Base-by-base conservation (phyloP, 139 green algal species). In the Coelastrella sp. region DNA sequence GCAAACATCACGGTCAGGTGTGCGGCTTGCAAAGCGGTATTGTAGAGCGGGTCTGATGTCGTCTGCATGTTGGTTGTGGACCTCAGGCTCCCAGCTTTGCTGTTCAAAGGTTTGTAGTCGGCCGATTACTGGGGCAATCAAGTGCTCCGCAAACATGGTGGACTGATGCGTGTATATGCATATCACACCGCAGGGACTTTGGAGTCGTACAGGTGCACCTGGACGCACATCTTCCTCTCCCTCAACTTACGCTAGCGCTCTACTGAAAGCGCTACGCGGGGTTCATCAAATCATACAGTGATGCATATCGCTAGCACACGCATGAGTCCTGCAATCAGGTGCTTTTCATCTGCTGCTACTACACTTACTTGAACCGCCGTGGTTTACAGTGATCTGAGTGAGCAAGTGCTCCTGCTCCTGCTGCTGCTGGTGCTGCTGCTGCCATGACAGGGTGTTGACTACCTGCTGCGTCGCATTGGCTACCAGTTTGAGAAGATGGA, bases 401-500 rank as follows among this genome's bases (percentile, higher is more conserved):
- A 68, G 58, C 59, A 65, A 68, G 58, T 47, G 57, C 22, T 20
- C 74, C 22, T 19, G 73, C 7, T 6, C 56, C 7, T 85, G 58
- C 58, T 85, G 76, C 76, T 82, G 76, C 11, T 65, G 54, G 4
- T 83, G 76, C 54, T 83, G 76, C 76, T n/a, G 76, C 47, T 83
- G 76, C 76, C 65, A 54, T 54, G 64, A 54, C 47, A 88, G 85
- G 85, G 85, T 73, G 68, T 89, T 32, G 71, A 82, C 57, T 89
- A 89, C 85, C 85, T 89, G 85, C 22, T 73, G n/a, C 60, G 68
- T 57, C 85, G 85, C 85, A 89, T 89, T 32, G 19, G 47, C 13
- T 32, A 74, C 19, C 17, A 13, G 13, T 60, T 61, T 56, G 73
- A 83, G 19, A 73, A 89, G 73, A 89, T 89, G 56, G 85, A 89